Conservation (phyloP, 345 rosid genomes). For the Excoecaria agallocha region DNA sequence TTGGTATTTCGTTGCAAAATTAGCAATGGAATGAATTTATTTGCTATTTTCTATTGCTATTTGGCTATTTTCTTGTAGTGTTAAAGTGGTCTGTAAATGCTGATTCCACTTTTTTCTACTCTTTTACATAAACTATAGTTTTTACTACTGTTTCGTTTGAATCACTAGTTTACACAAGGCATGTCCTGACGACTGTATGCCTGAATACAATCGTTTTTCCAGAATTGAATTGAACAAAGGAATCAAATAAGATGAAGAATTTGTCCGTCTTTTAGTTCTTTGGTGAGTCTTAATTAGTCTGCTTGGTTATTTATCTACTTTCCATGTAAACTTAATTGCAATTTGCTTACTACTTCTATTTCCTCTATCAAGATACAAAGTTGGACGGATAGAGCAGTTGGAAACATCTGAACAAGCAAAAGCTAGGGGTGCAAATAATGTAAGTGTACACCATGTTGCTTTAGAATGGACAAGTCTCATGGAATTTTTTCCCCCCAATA, state of each 20-base stretch:
- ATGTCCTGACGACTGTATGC: not conserved
- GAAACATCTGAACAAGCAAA: slow-evolving; percentile 87
- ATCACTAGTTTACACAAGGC: not conserved
- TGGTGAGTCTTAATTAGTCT: not conserved
- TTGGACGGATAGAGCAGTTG: slow-evolving; percentile 92
- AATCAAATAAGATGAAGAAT: slow-evolving; percentile 17
- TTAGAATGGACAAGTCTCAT: slow-evolving; percentile 20
- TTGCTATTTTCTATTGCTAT: no score
- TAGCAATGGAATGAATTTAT: no score
- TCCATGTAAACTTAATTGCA: slow-evolving; percentile 2
- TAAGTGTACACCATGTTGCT: slow-evolving; percentile 40
- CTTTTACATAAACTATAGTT: not conserved
- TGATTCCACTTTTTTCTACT: not conserved
- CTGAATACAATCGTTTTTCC: not conserved
- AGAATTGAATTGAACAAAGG: slow-evolving; percentile 5
- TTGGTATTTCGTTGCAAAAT: no score
- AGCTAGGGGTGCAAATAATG: slow-evolving; percentile 73
- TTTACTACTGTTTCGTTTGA: not conserved
- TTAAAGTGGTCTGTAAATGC: slow-evolving; percentile 85
- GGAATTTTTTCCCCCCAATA: not conserved
- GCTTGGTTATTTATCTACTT: slow-evolving; percentile 12
- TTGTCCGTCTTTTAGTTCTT: slow-evolving; percentile 11
- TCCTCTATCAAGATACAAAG: slow-evolving; percentile 65
- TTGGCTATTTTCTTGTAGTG: no score
- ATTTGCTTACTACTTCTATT: slow-evolving; percentile 12